Evolutionary conservation across 2,329 filamentous ascomycete species (phyloP), one percentile per base, ranked within the genome.

Genomic region (Alternaria arbusti): DNA sequence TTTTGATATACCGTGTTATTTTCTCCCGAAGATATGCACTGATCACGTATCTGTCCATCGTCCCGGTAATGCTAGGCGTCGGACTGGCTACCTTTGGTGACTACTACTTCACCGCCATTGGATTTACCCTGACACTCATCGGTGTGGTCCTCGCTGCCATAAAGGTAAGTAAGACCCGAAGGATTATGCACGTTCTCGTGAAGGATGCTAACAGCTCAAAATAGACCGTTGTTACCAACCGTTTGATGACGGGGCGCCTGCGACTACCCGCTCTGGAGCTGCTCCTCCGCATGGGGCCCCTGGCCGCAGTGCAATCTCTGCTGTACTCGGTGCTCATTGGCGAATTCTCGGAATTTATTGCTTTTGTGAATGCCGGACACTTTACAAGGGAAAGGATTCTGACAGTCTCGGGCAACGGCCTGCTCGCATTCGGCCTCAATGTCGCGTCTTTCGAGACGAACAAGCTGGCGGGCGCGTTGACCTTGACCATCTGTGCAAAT

Each of bases 151-250:
- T 57, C 28, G 54, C 54, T 40, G 54, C 54, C 28, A 36, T 57
- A 26, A 57, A 57, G 54, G 54, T 57, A 26, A 15, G 44, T 46
- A 23, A 20, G 9, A 25, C n/a, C 20, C 45, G 43, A 36, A 22
- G 46, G 46, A 45, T 40, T 20, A 12, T 40, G 26, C 28, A 47
- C 43, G 30, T 46, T 26, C 15, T 43, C n/a, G 22, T 9, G 28
- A 25, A 36, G 26, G 26, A 36, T n/a, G 44, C 54, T 57, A 30
- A 57, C 43, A 30, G 36, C 36, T 30, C 10, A 22, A 36, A 36
- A 36, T 45, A 57, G 54, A 49, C 54, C 30, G 54, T 57, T 22
- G 44, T 57, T 30, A 57, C 54, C 44, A 57, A 57, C 54, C 54
- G 54, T 23, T 28, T 57, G 54, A 57, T 57, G 54, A 57, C 54